Base-by-base conservation (phyloP, 306 rosid species). In the Heteromeles arbutifolia region DNA sequence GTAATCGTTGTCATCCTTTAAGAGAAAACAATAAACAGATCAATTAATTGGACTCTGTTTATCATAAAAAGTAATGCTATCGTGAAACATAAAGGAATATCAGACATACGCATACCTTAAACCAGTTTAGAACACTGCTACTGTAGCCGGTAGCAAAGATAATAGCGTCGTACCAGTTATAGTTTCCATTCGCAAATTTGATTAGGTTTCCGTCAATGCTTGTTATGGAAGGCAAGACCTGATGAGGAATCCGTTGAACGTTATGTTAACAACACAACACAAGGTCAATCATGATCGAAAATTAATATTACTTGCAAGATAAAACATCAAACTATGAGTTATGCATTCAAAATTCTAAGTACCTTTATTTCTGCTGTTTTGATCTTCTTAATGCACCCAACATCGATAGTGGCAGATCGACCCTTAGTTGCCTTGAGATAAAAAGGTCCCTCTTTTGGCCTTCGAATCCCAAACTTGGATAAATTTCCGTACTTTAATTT, bases 81-180 rank as follows among this genome's bases (percentile, higher is more conserved):
- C 41, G 7, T 37, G 41, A 37, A 37, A 37, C 41, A 37, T 52
- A 52, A 15, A 10, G 9, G 8, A 10, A 56, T 1, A 26, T 5
- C 14, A 2, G n/a, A 29, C 12, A 28, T 65, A 5, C 8, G 34
- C 19, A 18, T 75, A 86, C 97, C 94, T 89, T 86, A 0, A 91
- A 85, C 92, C 94, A 92, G 0, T 43, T 66, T 63, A 78, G 69
- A 18, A 88, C 90, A 8, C 24, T 29, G 44, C 91, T 90, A 82
- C 14, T 84, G 34, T 85, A 92, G 45, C 96, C 93, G 8, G 97
- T 92, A 5, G 92, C 90, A 50, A 92, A 87, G 2, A 88, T 77
- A 14, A 92, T 88, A 0, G 54, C 90, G 50, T 90, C 91, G 54
- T 87, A 90, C 17, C 74, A 75, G 6, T 79, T 74, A 25, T 59